Conservation (phyloP, 1,284 basidiomycete species). For the Sanguinoderma infundibulare region DNA sequence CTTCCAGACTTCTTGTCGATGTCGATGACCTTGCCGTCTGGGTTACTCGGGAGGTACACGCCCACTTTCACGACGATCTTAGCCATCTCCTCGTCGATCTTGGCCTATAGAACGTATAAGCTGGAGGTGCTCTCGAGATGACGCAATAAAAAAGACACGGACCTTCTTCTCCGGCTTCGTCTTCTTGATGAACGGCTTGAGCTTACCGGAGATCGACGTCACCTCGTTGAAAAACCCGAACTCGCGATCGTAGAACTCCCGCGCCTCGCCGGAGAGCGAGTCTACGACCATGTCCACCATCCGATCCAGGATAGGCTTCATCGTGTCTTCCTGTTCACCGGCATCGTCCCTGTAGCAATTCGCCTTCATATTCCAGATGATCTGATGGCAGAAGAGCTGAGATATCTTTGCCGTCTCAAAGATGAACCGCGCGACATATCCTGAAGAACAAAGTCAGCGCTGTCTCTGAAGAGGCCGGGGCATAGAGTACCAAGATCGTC, state of each 20-base stretch:
- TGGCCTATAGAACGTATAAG: conserved; percentile 62
- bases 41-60: conserved; percentile 97
- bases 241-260: conserved; percentile 92
- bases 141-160: conserved; percentile 4
- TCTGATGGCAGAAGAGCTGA: conserved; percentile 98
- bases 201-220: conserved; percentile 96
- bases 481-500: conserved; percentile 76
- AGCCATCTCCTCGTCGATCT: conserved; percentile 99
- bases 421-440: conserved; percentile 95
- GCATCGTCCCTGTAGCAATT: conserved; percentile 95
- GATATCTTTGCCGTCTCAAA: conserved; percentile 98
- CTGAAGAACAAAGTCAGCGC: conserved; percentile 41
- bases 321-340: conserved; percentile 87
- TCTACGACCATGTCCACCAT: conserved; percentile 86
- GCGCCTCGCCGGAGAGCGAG: conserved; percentile 90
- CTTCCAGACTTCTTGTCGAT: conserved; percentile 97
- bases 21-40: conserved; percentile 95
- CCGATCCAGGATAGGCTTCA: conserved; percentile 93
- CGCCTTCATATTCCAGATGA: conserved; percentile 99
- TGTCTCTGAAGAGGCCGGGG: no score
- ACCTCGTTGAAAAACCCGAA: conserved; percentile 97
- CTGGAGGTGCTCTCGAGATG: conserved; percentile 4
- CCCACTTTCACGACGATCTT: conserved; percentile 93
- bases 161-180: conserved; percentile 98
- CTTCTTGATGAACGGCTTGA: conserved; percentile 97